Base-by-base conservation (phyloP, 306 rosid species). In the Clitoria ternatea region DNA sequence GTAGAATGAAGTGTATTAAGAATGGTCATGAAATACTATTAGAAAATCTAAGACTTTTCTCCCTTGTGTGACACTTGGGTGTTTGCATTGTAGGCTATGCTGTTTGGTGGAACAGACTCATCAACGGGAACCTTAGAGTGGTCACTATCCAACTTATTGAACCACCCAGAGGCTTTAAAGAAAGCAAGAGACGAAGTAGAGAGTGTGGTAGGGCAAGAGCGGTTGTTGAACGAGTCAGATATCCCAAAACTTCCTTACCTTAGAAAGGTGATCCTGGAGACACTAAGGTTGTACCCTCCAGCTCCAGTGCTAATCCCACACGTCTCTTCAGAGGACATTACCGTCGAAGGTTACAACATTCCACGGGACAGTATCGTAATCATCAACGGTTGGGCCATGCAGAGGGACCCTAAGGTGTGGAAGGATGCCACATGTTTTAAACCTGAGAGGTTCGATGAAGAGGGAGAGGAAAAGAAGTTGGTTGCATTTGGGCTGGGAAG, bases 171-270 rank as follows among this genome's bases (percentile, higher is more conserved):
- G 20, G 61, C 27, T 12, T 14, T 55, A 10, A 3, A 29, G 13
- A 55, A 55, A 22, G 39, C 40, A 14, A 55, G 63, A 56, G 63
- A 29, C 1, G 63, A 56, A 29, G 1, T 56, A 3, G 63, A 56
- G 0, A 7, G 22, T 14, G 2, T 2, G 2, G 40, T 56, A 6
- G 63, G 63, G 1, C 6, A 29, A 29, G 63, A 56, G 0, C 6
- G 24, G 0, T 30, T 56, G 23, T 7, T 56, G 8, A 56, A 29
- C 7, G 63, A 56, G 23, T 56, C 63, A 6, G 63, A 56, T n/a
- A 36, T 56, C 30, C 42, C 63, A n/a, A 56, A 56, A 56, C 63
- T 56, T 29, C 63, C 63, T n/a, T 56, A 56, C 7, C 63, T 56
- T 7, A 29, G 42, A 5, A 56, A 56, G n/a, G 4, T 56, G 0